These are phyloP conservation scores for Boletus calvinii DNA, from an alignment of 1,284 basidiomycete genomes.

Conservation along the genomic window DNA sequence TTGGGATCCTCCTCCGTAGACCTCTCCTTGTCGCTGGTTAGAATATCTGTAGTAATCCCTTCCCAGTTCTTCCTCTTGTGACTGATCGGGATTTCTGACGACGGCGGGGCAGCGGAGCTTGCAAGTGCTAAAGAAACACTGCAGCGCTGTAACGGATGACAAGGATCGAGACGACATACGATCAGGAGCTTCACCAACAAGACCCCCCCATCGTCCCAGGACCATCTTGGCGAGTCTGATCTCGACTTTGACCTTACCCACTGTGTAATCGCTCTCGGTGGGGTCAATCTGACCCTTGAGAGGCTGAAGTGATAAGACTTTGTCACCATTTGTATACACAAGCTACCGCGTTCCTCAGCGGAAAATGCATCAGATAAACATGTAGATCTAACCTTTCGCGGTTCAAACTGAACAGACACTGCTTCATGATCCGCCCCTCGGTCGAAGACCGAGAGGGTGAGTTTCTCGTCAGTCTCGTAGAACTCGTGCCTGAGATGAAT, in stretches of 20 bases:
- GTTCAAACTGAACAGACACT: constrained; percentile 63
- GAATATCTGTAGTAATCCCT: constrained; percentile 66
- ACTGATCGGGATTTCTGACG: constrained; percentile 35
- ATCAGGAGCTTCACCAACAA: constrained; percentile 73
- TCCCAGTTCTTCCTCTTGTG: constrained; percentile 80
- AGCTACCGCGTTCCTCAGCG: constrained; percentile 39
- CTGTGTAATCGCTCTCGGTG: constrained; percentile 58
- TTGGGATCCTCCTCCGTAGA: constrained; percentile 74
- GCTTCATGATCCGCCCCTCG: constrained; percentile 67
- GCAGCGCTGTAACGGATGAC: background rate
- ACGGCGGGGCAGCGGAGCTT: constrained; percentile 36
- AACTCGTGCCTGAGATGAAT: constrained; percentile 69
- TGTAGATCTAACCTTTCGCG: constrained; percentile 57
- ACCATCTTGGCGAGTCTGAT: constrained; percentile 63
- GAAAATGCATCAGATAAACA: background rate
- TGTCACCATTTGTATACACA: constrained; percentile 63
- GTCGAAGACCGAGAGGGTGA: constrained; percentile 80
- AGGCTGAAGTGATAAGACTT: constrained; percentile 64
- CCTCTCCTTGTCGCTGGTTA: constrained; percentile 61
- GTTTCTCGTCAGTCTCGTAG: constrained; percentile 78
- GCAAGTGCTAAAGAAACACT: constrained; percentile 23
- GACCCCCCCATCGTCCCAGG: constrained; percentile 70
- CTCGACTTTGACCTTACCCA: constrained; percentile 85
- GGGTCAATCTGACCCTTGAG: constrained; percentile 80
- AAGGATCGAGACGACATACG: constrained; percentile 43